Base-by-base conservation (phyloP, 176 grass and related monocot genomes). In the Coix lacrymajobi region DNA sequence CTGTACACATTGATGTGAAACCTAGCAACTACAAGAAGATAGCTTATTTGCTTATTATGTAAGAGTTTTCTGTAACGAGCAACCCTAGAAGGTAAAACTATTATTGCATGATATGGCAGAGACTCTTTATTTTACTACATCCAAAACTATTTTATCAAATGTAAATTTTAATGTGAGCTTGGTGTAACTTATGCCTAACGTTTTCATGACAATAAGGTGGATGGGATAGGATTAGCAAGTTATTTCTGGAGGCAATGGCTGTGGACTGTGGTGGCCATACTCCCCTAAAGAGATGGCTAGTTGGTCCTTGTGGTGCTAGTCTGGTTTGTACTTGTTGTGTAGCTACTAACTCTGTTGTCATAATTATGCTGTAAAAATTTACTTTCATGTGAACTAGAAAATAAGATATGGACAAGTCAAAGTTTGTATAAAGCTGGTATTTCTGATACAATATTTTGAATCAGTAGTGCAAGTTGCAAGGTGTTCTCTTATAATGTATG, bases 291-390 rank as follows among this genome's bases (percentile, higher is more conserved):
- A 78, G 33, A 20, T 54, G 73, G 44, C 57, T 83, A 28, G 25
- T 14, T 83, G 74, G 81, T 62, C 58, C 58, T 33, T 30, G 10
- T 62, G 72, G 45, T 51, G 5, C 48, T 51, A 46, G 20, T 79
- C 62, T 74, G 58, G 86, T 83, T 73, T 60, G 67, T 79, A 68
- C 68, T 84, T 88, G 81, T 68, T 68, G 74, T 60, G 75, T 84
- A 88, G 68, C 36, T 60, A 66, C 58, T 67, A 30, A 73, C 46
- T 61, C 34, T 58, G 19, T 1, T 67, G 48, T 39, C 31, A 83
- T 74, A 60, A 79, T 79, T 67, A 83, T 72, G 41, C 31, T 49
- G 34, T 71, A 78, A 2, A 41, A 17, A 37, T 29, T 26, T 58
- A 34, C 65, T 73, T 83, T 66, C 57, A 66, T 84, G 36, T 73